Conservation (phyloP, 352 stramenopile species). For the Pythium angustatum region DNA sequence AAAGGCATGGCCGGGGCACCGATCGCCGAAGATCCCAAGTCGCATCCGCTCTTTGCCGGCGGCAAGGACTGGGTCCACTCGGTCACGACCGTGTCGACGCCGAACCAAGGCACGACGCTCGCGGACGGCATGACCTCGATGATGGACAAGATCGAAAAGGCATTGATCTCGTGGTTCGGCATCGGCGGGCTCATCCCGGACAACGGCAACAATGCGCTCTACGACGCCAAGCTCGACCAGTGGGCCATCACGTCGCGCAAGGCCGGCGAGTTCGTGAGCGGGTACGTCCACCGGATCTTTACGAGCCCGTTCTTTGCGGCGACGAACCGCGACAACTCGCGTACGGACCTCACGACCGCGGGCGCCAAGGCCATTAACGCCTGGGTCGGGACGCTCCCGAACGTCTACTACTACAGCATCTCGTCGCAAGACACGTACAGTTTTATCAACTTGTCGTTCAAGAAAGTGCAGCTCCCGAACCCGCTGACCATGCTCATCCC, state of each 20-base stretch:
- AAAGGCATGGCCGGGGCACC: constrained; percentile 48
- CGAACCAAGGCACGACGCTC: constrained; percentile 63
- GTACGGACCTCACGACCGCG: constrained; percentile 39
- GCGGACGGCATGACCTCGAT: constrained; percentile 27
- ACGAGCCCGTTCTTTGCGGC: constrained; percentile 36
- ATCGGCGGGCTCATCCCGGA: constrained; percentile 26
- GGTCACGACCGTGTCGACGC: constrained; percentile 60
- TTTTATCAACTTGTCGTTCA: constrained; percentile 37
- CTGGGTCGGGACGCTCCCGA: constrained; percentile 53
- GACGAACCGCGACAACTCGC: constrained; percentile 37
- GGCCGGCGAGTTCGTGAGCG: constrained; percentile 25
- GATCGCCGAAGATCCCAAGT: constrained; percentile 29
- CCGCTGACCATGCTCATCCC: constrained; percentile 55
- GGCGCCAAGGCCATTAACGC: constrained; percentile 40
- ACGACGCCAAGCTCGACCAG: constrained; percentile 61
- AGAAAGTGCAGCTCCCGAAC: constrained; percentile 49
- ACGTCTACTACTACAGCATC: constrained; percentile 63
- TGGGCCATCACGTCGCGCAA: constrained; percentile 38
- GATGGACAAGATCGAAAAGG: not conserved
- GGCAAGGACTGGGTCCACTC: constrained; percentile 69
- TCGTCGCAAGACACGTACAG: constrained; percentile 43
- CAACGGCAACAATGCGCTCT: constrained; percentile 33
- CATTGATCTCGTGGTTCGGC: constrained; percentile 37
- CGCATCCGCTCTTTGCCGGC: constrained; percentile 49
- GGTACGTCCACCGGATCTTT: constrained; percentile 48